A percentile compares a stretch with the other conserved stretches of the same genome.
Conservation (phyloP, 2,329 filamentous ascomycete species). For the Coniochaeta pulveracea region DNA sequence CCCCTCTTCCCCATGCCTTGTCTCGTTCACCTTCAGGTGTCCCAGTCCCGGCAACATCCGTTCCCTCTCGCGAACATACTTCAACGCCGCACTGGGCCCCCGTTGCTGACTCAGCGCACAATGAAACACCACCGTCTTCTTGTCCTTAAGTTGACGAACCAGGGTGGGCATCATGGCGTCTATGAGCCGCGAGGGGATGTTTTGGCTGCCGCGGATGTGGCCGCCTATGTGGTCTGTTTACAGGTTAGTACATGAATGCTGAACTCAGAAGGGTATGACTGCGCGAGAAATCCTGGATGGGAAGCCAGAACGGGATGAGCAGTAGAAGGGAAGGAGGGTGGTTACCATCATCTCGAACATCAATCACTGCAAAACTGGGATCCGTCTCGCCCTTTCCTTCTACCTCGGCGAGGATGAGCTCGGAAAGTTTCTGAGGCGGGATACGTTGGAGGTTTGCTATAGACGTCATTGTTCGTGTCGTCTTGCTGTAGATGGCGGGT, state of each 20-base stretch:
- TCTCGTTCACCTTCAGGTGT: slow-evolving; percentile 11
- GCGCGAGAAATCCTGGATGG: neutral
- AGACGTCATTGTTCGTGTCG: slow-evolving; percentile 29
- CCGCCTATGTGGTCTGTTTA: slow-evolving; percentile 83
- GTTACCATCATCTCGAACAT: slow-evolving; percentile 75
- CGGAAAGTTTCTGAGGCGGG: slow-evolving; percentile 55
- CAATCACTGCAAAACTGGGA: slow-evolving; percentile 59
- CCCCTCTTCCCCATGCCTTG: slow-evolving; percentile 13
- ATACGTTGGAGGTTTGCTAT: slow-evolving; percentile 57
- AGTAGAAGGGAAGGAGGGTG: neutral
- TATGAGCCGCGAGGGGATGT: slow-evolving; percentile 63
- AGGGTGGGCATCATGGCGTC: slow-evolving; percentile 73
- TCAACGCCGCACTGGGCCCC: slow-evolving; percentile 72
- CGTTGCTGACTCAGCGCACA: slow-evolving; percentile 87
- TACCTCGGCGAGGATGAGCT: slow-evolving; percentile 45
- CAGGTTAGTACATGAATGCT: neutral
- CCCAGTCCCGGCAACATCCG: slow-evolving; percentile 20
- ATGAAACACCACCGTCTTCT: slow-evolving; percentile 84
- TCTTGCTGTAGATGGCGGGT: neutral
- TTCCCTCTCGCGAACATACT: slow-evolving; percentile 64
- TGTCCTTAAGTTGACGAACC: slow-evolving; percentile 63
- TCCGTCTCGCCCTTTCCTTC: slow-evolving; percentile 20
- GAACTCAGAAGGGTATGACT: neutral
- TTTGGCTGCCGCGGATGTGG: slow-evolving; percentile 68
- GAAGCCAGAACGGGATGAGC: neutral